Evolutionary conservation across 495 filamentous ascomycete genomes (phyloP).

Genomic region (Podospora anserina): DNA sequence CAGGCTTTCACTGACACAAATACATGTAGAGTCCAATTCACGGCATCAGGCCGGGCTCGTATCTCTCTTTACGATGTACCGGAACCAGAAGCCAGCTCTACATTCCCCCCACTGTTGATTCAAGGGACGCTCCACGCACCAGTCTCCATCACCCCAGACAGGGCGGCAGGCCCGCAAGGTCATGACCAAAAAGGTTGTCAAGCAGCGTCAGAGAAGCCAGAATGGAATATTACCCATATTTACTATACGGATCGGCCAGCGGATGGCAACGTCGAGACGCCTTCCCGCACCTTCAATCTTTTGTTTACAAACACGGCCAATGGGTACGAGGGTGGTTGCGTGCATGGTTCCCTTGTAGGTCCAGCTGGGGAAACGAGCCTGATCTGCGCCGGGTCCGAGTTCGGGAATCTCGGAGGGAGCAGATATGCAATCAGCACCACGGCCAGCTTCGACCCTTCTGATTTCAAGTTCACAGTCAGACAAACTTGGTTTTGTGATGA

Average conservation of each 20-base stretch:
- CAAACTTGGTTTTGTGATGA: constrained; percentile 37
- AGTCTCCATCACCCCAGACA: constrained; percentile 24
- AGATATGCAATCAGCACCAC: constrained; percentile 22
- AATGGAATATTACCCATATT: constrained; percentile 22
- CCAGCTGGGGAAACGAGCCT: constrained; percentile 3
- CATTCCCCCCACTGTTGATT: constrained; percentile 21
- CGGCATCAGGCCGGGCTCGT: constrained; percentile 13
- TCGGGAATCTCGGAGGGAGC: constrained; percentile 13
- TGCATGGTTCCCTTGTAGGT: constrained; percentile 6
- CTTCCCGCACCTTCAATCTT: constrained; percentile 21
- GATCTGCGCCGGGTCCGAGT: constrained; percentile 24
- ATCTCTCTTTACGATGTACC: not conserved
- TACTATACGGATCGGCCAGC: constrained; percentile 22
- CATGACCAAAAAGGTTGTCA: constrained; percentile 21
- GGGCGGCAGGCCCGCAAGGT: constrained; percentile 18
- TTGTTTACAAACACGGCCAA: constrained; percentile 25
- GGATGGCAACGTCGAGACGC: constrained; percentile 13
- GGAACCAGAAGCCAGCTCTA: not conserved
- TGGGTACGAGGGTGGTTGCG: constrained; percentile 31
- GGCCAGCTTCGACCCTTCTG: constrained; percentile 23
- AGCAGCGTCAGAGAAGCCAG: constrained; percentile 14
- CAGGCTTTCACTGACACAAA: not conserved
- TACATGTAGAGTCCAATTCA: constrained; percentile 16
- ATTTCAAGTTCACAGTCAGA: constrained; percentile 20
- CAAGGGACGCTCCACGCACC: constrained; percentile 22